A percentile compares a stretch with the other conserved stretches of the same genome.
Evolutionary conservation across 495 filamentous ascomycete species (phyloP).

Genomic region (Filosporella fistucella): DNA sequence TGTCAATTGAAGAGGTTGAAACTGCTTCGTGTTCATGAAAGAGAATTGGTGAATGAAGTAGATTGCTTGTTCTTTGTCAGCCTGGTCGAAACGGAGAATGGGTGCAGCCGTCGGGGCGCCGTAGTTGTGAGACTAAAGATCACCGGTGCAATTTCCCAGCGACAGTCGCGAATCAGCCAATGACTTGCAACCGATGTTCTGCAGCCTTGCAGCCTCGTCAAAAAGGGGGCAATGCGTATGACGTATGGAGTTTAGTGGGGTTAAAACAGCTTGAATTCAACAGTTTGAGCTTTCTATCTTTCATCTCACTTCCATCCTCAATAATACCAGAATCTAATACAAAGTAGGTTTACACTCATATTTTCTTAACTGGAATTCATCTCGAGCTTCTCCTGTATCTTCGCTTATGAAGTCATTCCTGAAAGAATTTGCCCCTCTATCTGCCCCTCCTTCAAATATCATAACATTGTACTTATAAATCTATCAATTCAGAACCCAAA

Average conservation of each 20-base stretch:
- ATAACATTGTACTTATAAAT: constrained; percentile 28
- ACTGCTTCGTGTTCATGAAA: too few species aligned
- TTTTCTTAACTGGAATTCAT: background rate
- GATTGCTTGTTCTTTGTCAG: too few species aligned
- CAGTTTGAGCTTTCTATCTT: background rate
- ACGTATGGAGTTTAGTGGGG: constrained; percentile 3
- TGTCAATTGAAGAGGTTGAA: background rate
- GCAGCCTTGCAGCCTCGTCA: background rate
- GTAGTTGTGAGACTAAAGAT: too few species aligned
- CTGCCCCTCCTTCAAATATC: background rate
- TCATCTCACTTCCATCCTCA: background rate
- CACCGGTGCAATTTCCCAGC: too few species aligned
- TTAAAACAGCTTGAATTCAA: constrained; percentile 2
- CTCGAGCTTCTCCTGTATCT: background rate
- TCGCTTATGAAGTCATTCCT: background rate
- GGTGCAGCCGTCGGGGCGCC: too few species aligned
- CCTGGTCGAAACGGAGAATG: too few species aligned
- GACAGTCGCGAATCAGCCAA: too few species aligned
- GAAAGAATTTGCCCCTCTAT: background rate
- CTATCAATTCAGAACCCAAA: constrained; percentile 1
- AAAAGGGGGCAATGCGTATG: background rate
- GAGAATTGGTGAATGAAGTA: too few species aligned
- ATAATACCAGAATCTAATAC: background rate
- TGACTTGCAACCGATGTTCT: too few species aligned
- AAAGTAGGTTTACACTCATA: constrained; percentile 7